Percentiles rank a stretch among this genome's conserved stretches.
These are phyloP conservation scores for Volutella citrinella DNA, from an alignment of 2,329 filamentous ascomycete genomes.

Conservation along the genomic window DNA sequence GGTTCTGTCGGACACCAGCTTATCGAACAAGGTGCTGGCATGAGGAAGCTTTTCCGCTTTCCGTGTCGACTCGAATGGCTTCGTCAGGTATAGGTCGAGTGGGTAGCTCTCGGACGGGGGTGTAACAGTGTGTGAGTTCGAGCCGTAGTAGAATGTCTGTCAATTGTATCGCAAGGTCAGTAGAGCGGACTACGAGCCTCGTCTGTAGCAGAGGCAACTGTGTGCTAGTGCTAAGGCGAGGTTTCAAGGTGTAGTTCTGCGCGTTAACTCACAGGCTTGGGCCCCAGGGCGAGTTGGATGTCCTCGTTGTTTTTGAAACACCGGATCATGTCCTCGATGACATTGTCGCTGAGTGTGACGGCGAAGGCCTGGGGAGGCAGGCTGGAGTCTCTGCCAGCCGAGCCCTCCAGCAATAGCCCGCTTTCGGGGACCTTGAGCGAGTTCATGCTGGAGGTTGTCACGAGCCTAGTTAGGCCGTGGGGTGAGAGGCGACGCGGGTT, in stretches of 20 bases:
- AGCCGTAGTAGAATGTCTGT: slow-evolving; percentile 56
- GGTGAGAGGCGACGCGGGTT: slow-evolving; percentile 25
- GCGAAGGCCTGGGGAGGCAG: slow-evolving; percentile 56
- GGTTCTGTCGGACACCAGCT: slow-evolving; percentile 25
- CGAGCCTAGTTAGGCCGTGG: slow-evolving; percentile 25
- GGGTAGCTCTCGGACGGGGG: slow-evolving; percentile 43
- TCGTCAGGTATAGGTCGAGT: slow-evolving; percentile 56
- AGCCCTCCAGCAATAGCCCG: slow-evolving; percentile 56
- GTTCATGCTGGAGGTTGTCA: slow-evolving; percentile 41
- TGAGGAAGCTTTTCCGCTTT: slow-evolving; percentile 48
- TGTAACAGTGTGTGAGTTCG: slow-evolving; percentile 45
- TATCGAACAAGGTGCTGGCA: slow-evolving; percentile 50
- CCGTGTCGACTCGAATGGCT: slow-evolving; percentile 45
- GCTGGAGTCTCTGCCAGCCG: slow-evolving; percentile 39
- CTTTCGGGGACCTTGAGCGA: slow-evolving; percentile 54
- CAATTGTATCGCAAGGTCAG: too few species aligned
- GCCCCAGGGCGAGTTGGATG: slow-evolving; percentile 56
- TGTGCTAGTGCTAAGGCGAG: too few species aligned
- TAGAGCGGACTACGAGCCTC: too few species aligned
- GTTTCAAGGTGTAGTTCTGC: too few species aligned
- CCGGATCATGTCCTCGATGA: slow-evolving; percentile 62
- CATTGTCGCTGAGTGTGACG: slow-evolving; percentile 53
- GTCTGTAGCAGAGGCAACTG: too few species aligned
- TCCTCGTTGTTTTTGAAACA: slow-evolving; percentile 55
- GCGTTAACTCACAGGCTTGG: slow-evolving; percentile 60